A percentile compares a stretch with the other conserved stretches of the same genome.
These are phyloP conservation scores for Pharnaceum exiguum DNA, from an alignment of 148 eudicot species.

Conservation along the genomic window DNA sequence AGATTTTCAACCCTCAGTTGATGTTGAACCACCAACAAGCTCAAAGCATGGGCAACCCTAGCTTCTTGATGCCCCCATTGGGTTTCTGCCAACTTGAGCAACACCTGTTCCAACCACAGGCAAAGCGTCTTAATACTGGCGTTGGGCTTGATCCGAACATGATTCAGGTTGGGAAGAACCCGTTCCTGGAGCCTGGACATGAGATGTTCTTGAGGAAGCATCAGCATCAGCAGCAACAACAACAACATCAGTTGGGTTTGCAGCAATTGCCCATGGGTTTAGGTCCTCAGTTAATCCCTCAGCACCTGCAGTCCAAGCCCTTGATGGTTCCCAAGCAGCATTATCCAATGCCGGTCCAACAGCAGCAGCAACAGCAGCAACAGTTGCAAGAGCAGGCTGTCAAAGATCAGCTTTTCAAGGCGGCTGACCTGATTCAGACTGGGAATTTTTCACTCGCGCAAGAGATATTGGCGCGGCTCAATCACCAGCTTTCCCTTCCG, in stretches of 20 bases:
- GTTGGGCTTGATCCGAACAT: constrained; percentile 20
- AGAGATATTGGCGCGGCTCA: constrained; percentile 99
- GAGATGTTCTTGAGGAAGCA: constrained; percentile 21
- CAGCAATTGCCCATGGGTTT: constrained; percentile 17
- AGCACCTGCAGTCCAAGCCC: constrained; percentile 28
- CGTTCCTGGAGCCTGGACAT: constrained; percentile 35
- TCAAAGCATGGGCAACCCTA: constrained; percentile 39
- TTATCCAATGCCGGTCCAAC: constrained; percentile 2
- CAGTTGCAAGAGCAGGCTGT: constrained; percentile 50
- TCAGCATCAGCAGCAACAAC: constrained; percentile 17
- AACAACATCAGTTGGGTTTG: constrained; percentile 8
- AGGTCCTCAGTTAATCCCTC: constrained; percentile 28
- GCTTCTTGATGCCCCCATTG: constrained; percentile 40
- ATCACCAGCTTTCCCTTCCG: constrained; percentile 87
- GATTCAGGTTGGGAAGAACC: constrained; percentile 21
- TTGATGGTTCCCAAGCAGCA: constrained; percentile 24
- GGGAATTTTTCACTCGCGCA: constrained; percentile 90
- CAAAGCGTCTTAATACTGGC: constrained; percentile 69
- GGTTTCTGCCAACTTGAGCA: constrained; percentile 33
- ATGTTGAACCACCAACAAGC: constrained; percentile 45
- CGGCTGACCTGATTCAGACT: constrained; percentile 67
- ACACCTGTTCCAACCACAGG: constrained; percentile 36
- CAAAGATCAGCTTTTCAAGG: constrained; percentile 74
- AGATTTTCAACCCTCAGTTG: constrained; percentile 40
- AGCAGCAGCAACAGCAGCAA: constrained; percentile 17